Percentiles rank a stretch among this genome's conserved stretches.
These are phyloP conservation scores for Fusarium fracticaudum DNA, from an alignment of 2,329 filamentous ascomycete genomes.

Conservation along the genomic window DNA sequence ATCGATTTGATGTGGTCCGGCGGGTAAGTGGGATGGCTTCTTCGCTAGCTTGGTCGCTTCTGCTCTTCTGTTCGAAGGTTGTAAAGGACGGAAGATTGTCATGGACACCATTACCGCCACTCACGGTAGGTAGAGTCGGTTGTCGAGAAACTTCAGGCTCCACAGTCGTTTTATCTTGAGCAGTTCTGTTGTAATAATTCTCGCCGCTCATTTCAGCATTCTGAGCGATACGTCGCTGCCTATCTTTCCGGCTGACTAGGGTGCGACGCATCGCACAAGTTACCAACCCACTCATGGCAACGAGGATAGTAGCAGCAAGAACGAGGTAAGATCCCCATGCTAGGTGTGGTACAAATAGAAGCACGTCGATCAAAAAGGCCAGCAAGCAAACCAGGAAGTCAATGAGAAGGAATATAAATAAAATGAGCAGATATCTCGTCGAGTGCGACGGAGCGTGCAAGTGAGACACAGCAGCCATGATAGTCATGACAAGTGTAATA, in stretches of 20 bases:
- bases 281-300: constrained; percentile 82
- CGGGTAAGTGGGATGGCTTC: constrained; percentile 77
- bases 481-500: constrained; percentile 84
- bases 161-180: constrained; percentile 58
- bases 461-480: constrained; percentile 82
- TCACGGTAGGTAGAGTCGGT: constrained; percentile 67
- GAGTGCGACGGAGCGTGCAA: constrained; percentile 91
- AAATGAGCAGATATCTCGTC: constrained; percentile 81
- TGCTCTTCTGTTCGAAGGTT: constrained; percentile 73
- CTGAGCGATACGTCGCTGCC: constrained; percentile 88
- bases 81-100: constrained; percentile 66
- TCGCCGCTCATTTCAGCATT: constrained; percentile 98
- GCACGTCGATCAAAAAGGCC: constrained; percentile 91
- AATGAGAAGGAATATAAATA: constrained; percentile 88
- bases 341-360: constrained; percentile 93
- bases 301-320: constrained; percentile 85
- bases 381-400: constrained; percentile 85
- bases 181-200: constrained; percentile 83
- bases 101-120: constrained; percentile 61
- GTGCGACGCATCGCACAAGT: constrained; percentile 96
- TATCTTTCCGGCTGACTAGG: constrained; percentile 89
- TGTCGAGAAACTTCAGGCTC: constrained; percentile 57
- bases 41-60: constrained; percentile 70
- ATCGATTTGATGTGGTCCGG: constrained; percentile 68
- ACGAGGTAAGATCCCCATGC: constrained; percentile 96